phyloP scores from a whole-genome alignment of 805 yeast species.

The Metschnikowia cubensis region DNA sequence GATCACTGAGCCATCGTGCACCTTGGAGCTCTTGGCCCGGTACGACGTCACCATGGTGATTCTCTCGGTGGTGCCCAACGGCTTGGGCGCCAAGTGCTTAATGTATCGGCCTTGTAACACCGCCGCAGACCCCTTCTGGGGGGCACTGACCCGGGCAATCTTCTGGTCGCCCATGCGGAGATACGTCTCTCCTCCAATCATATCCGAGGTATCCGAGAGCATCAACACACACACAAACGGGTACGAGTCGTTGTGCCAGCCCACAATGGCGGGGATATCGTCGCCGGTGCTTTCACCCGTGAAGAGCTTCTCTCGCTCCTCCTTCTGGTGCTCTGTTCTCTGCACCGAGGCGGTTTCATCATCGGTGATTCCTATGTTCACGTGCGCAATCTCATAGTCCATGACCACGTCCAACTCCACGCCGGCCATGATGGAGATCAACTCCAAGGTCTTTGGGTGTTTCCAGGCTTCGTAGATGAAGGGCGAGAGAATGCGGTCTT shows the following conservation, averaged over 20 bases:
- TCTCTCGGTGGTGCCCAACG: slow-evolving; percentile 33
- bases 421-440: slow-evolving; percentile 56
- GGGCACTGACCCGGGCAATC: slow-evolving; percentile 17
- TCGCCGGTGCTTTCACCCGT: slow-evolving; percentile 23
- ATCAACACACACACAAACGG: slow-evolving; percentile 63
- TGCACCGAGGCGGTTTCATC: slow-evolving; percentile 31
- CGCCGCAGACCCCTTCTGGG: slow-evolving; percentile 17
- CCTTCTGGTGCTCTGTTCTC: slow-evolving; percentile 11
- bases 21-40: slow-evolving; percentile 28
- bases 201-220: slow-evolving; percentile 53
- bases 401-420: slow-evolving; percentile 50
- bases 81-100: slow-evolving; percentile 22
- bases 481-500: slow-evolving; percentile 35
- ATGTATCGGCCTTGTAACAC: slow-evolving; percentile 21
- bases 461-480: slow-evolving; percentile 57
- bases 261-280: slow-evolving; percentile 52
- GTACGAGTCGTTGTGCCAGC: slow-evolving; percentile 63
- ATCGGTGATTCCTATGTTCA: slow-evolving; percentile 47
- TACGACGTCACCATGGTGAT: slow-evolving; percentile 43
- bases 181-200: slow-evolving; percentile 62
- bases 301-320: slow-evolving; percentile 9
- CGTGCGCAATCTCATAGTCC: slow-evolving; percentile 56
- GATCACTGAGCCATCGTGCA: slow-evolving; percentile 30
- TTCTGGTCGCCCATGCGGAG: slow-evolving; percentile 40
- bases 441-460: slow-evolving; percentile 52